Percentiles rank a stretch among this genome's conserved stretches.
Evolutionary conservation across 1,284 basidiomycete species (phyloP).

Genomic region (Agaricales sp.): DNA sequence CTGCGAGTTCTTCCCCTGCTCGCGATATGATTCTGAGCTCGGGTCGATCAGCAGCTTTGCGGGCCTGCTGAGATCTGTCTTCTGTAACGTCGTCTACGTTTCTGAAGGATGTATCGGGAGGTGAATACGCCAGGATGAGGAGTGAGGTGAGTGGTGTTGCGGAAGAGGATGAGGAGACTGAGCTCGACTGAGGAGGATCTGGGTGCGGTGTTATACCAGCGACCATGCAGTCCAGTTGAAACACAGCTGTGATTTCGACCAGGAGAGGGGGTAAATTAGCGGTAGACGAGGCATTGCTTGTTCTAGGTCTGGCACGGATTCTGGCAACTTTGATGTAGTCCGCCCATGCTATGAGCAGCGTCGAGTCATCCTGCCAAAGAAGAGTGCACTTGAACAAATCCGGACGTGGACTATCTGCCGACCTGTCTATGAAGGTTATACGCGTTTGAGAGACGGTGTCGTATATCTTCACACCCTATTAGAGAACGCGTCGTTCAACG

Average conservation of each 20-base stretch:
- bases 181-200: slow-evolving; percentile 20
- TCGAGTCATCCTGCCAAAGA: slow-evolving; percentile 86
- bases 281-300: slow-evolving; percentile 22
- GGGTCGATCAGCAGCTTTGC: slow-evolving; percentile 79
- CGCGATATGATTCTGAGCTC: slow-evolving; percentile 89
- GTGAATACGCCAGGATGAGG: slow-evolving; percentile 76
- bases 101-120: slow-evolving; percentile 52
- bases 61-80: slow-evolving; percentile 62
- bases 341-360: slow-evolving; percentile 91
- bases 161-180: slow-evolving; percentile 9
- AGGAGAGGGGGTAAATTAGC: slow-evolving; percentile 42
- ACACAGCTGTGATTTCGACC: slow-evolving; percentile 86
- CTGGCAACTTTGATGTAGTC: slow-evolving; percentile 89
- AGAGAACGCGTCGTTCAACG: not conserved
- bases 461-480: slow-evolving; percentile 88
- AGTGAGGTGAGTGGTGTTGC: slow-evolving; percentile 50
- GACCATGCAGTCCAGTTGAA: slow-evolving; percentile 94
- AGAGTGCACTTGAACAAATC: slow-evolving; percentile 92
- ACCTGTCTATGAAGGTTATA: slow-evolving; percentile 84
- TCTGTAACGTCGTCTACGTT: slow-evolving; percentile 57
- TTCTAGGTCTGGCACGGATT: slow-evolving; percentile 54
- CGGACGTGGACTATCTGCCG: slow-evolving; percentile 73
- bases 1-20: slow-evolving; percentile 81
- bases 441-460: slow-evolving; percentile 74
- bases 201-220: slow-evolving; percentile 82